Evolutionary conservation across 2,329 filamentous ascomycete species (phyloP).

Genomic region (Trichocomaceae sp.): DNA sequence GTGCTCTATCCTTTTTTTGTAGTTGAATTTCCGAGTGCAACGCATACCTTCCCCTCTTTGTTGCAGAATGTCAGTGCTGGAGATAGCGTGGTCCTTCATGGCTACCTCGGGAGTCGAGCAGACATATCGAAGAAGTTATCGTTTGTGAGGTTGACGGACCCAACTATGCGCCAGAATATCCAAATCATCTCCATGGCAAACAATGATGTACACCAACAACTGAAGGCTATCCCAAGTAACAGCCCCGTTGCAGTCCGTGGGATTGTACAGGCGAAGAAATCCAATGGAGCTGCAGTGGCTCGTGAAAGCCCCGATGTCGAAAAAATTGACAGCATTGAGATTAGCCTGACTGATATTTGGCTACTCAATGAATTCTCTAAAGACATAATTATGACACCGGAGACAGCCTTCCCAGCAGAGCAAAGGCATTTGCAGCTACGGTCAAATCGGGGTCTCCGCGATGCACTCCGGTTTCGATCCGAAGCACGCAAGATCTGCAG

Average conservation of each 20-base stretch:
- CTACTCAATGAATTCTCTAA: conserved; percentile 67
- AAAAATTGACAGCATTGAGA: conserved; percentile 45
- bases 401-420: conserved; percentile 66
- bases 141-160: conserved; percentile 57
- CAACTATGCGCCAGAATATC: conserved; percentile 39
- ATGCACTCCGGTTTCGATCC: conserved; percentile 65
- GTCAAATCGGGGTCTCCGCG: conserved; percentile 59
- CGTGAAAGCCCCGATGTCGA: conserved; percentile 25
- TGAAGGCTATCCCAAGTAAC: conserved; percentile 43
- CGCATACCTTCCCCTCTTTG: conserved; percentile 34
- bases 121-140: conserved; percentile 63
- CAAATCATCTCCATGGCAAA: conserved; percentile 45
- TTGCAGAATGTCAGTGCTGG: conserved; percentile 26
- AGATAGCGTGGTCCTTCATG: conserved; percentile 52
- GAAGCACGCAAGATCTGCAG: conserved; percentile 51
- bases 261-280: conserved; percentile 37
- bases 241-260: conserved; percentile 52
- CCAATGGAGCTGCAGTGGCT: conserved; percentile 22
- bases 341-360: conserved; percentile 57
- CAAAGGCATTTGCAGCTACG: conserved; percentile 80
- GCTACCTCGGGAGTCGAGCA: conserved; percentile 64
- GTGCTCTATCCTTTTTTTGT: background rate
- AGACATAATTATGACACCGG: conserved; percentile 68
- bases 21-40: conserved; percentile 45
- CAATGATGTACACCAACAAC: conserved; percentile 30